phyloP scores from a whole-genome alignment of 306 rosid species.

The Pterocarpus santalinus region DNA sequence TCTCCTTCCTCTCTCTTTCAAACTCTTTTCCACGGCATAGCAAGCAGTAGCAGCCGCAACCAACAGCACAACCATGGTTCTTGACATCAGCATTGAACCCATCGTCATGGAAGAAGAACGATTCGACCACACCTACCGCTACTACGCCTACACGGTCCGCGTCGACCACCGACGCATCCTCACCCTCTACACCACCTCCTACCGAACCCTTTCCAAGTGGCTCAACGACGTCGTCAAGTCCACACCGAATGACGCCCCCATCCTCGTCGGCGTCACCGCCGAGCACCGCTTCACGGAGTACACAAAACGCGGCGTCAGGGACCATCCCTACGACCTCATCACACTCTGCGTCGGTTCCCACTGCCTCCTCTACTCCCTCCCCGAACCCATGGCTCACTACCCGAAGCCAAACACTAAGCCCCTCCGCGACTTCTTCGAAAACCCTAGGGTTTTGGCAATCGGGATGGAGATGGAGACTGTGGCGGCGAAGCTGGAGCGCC shows the following conservation, averaged over 20 bases:
- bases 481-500: background rate
- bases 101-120: too few species aligned
- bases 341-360: constrained; percentile 39
- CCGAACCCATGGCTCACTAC: background rate
- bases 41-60: too few species aligned
- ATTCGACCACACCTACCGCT: background rate
- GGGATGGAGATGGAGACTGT: constrained; percentile 15
- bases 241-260: background rate
- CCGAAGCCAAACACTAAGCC: background rate
- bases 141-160: constrained; percentile 36
- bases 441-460: constrained; percentile 24
- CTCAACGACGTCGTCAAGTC: constrained; percentile 9
- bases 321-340: constrained; percentile 28
- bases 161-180: constrained; percentile 48
- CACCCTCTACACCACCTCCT: constrained; percentile 14
- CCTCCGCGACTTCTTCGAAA: constrained; percentile 24
- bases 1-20: background rate
- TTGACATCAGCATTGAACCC: constrained; percentile 5
- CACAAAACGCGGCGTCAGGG: background rate
- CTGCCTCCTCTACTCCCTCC: constrained; percentile 32
- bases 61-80: constrained; percentile 8
- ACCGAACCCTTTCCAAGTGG: constrained; percentile 14
- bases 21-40: background rate
- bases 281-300: background rate
- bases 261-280: constrained; percentile 39